These are phyloP conservation scores for Salix dunnii DNA, from an alignment of 345 rosid genomes.

Conservation along the genomic window DNA sequence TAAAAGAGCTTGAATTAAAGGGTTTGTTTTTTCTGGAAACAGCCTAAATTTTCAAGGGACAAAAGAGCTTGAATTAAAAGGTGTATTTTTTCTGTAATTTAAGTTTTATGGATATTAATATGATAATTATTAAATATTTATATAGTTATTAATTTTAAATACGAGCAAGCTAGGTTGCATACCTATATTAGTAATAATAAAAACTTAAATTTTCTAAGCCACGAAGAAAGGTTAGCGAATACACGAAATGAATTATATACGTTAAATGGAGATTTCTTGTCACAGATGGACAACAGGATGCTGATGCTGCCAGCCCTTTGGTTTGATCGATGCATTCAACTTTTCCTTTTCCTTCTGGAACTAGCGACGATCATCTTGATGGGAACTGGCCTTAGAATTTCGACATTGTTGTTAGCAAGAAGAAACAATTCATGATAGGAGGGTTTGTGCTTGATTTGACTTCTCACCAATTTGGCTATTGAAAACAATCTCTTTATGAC, in stretches of 20 bases:
- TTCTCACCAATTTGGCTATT: background rate
- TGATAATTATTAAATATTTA: rapidly evolving
- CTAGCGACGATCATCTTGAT: too few species aligned
- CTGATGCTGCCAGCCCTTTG: background rate
- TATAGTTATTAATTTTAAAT: rapidly evolving
- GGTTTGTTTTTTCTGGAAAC: too few species aligned
- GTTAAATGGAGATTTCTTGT: background rate
- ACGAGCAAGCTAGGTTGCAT: too few species aligned
- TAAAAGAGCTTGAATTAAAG: too few species aligned
- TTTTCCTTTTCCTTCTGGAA: background rate
- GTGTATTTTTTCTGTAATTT: too few species aligned
- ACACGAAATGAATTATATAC: background rate
- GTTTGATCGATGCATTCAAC: background rate
- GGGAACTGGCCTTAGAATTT: background rate
- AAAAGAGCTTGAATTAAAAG: too few species aligned
- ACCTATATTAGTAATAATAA: too few species aligned
- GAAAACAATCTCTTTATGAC: too few species aligned
- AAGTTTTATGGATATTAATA: too few species aligned
- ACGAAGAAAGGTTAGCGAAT: background rate
- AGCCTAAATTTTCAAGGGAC: too few species aligned
- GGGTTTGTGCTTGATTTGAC: background rate
- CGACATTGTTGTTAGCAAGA: background rate
- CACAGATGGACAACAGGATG: background rate
- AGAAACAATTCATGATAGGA: background rate
- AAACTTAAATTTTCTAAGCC: background rate